Percentiles rank a stretch among this genome's conserved stretches.
These are phyloP conservation scores for Conoideocrella luteorostrata DNA, from an alignment of 2,329 filamentous ascomycete species.

Conservation along the genomic window DNA sequence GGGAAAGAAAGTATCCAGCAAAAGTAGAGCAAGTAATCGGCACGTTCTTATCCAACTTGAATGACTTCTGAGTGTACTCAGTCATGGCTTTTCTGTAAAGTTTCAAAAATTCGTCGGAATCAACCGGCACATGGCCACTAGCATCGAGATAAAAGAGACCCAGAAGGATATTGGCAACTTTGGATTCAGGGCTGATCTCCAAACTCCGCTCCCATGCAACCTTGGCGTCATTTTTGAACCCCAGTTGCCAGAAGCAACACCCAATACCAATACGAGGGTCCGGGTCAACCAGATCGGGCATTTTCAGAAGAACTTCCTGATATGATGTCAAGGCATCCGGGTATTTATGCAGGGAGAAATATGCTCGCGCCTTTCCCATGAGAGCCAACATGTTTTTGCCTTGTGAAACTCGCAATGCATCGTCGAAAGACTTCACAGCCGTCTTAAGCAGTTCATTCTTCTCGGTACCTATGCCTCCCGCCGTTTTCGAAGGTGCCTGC, in stretches of 20 bases:
- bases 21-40: conserved; percentile 88
- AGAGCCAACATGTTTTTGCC: conserved; percentile 87
- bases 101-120: conserved; percentile 75
- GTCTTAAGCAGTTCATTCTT: conserved; percentile 73
- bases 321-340: conserved; percentile 77
- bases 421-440: conserved; percentile 90
- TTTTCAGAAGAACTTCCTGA: conserved; percentile 78
- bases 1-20: conserved; percentile 79
- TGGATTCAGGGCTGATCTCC: conserved; percentile 75
- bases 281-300: conserved; percentile 82
- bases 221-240: conserved; percentile 88
- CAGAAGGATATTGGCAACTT: conserved; percentile 83
- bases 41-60: conserved; percentile 86
- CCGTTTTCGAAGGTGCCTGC: conserved; percentile 65
- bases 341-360: conserved; percentile 82
- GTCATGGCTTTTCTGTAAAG: conserved; percentile 93
- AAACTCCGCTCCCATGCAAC: conserved; percentile 82
- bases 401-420: conserved; percentile 77
- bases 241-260: conserved; percentile 94
- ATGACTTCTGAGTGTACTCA: conserved; percentile 86
- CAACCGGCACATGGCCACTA: conserved; percentile 74
- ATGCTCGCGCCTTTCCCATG: conserved; percentile 79
- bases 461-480: conserved; percentile 63
- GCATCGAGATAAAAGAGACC: conserved; percentile 85
- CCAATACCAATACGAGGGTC: conserved; percentile 95